phyloP scores from a whole-genome alignment of 257 asterid species.

The Plectranthus barbatus region DNA sequence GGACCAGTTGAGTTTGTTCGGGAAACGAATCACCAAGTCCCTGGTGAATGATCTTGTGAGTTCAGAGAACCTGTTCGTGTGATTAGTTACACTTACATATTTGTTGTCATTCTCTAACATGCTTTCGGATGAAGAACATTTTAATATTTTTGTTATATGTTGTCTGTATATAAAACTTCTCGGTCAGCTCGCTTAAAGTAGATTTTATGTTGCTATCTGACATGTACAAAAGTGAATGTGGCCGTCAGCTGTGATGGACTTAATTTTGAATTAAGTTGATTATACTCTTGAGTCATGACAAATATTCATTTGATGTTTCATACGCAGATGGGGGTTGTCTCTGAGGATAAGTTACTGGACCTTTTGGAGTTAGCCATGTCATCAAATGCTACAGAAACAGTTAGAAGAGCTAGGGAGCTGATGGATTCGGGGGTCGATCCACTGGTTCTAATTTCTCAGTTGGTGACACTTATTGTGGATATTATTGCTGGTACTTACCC shows the following conservation, averaged over 20 bases:
- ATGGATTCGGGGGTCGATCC: constrained; percentile 95
- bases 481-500: constrained; percentile 85
- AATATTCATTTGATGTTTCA: background rate
- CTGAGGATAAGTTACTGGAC: constrained; percentile 86
- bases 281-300: background rate
- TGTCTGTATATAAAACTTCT: background rate
- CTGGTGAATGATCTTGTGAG: constrained; percentile 96
- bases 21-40: constrained; percentile 72
- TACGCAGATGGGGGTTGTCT: constrained; percentile 87
- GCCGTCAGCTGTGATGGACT: background rate
- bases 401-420: constrained; percentile 80
- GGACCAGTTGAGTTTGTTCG: constrained; percentile 91
- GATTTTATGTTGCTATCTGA: background rate
- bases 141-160: background rate
- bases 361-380: constrained; percentile 95
- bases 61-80: background rate
- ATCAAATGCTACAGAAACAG: constrained; percentile 90
- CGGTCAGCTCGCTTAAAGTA: background rate
- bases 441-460: constrained; percentile 79
- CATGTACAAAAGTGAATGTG: background rate
- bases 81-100: background rate
- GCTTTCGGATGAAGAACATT: background rate
- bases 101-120: background rate
- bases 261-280: background rate
- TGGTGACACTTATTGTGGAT: constrained; percentile 93